A percentile compares a stretch with the other conserved stretches of the same genome.
phyloP scores from a whole-genome alignment of 805 yeast species.

The Alloascoidea hylecoeti region DNA sequence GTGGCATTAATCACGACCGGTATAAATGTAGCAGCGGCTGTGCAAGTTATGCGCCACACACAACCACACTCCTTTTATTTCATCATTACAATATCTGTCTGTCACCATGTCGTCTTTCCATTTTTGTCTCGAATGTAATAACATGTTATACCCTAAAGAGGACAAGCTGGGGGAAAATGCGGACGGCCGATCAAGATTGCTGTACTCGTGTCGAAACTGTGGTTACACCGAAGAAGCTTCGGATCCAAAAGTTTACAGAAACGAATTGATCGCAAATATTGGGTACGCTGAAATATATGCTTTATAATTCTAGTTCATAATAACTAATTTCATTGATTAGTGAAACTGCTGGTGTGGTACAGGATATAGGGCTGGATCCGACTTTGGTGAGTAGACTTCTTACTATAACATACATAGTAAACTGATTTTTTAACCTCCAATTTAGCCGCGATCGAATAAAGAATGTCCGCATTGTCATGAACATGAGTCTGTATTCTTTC shows the following conservation, averaged over 20 bases:
- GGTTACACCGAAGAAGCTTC: conserved; percentile 87
- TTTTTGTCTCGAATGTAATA: conserved; percentile 40
- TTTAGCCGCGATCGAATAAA: conserved; percentile 73
- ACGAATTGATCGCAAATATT: conserved; percentile 82
- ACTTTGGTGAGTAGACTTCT: conserved; percentile 32
- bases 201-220: conserved; percentile 92
- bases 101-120: conserved; percentile 1
- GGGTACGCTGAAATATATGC: conserved; percentile 23
- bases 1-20: too few relatives aligned
- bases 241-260: conserved; percentile 77
- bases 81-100: too few relatives aligned
- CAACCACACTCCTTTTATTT: too few relatives aligned
- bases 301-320: neutral
- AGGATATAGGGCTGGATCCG: conserved; percentile 94
- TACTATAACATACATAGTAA: neutral
- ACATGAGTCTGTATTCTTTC: conserved; percentile 90
- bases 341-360: conserved; percentile 94
- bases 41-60: too few relatives aligned
- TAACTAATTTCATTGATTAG: conserved; percentile 6
- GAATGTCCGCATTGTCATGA: conserved; percentile 86
- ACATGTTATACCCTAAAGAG: conserved; percentile 95
- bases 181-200: conserved; percentile 42
- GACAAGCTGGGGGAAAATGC: conserved; percentile 52
- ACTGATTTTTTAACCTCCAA: neutral
- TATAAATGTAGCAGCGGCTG: too few relatives aligned